Conservation (phyloP, 371 early-diverging fungal genomes). For the Coemansia sp. region DNA sequence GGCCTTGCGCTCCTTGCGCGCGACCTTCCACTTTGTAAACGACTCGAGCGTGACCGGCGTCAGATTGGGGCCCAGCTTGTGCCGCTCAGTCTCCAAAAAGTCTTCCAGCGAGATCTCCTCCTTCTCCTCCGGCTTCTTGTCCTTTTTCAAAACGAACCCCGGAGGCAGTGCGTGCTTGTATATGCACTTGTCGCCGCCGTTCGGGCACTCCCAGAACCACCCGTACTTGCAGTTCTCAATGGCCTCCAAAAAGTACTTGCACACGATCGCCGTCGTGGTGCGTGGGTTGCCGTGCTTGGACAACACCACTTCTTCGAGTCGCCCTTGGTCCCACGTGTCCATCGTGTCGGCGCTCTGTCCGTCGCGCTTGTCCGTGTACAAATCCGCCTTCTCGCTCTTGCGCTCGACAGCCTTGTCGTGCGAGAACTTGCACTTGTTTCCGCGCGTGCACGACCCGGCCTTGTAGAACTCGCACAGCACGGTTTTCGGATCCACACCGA, state of each 20-base stretch:
- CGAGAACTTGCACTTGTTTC: constrained; percentile 97
- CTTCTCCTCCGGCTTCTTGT: constrained; percentile 68
- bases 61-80: constrained; percentile 86
- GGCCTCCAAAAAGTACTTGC: constrained; percentile 99
- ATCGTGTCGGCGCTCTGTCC: constrained; percentile 75
- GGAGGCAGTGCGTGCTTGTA: constrained; percentile 97
- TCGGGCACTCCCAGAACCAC: constrained; percentile 99
- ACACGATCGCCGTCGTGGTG: constrained; percentile 97
- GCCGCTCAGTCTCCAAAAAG: constrained; percentile 96
- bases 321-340: constrained; percentile 94
- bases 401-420: constrained; percentile 92
- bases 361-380: constrained; percentile 86
- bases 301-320: constrained; percentile 85
- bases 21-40: constrained; percentile 95
- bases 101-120: constrained; percentile 91
- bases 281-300: constrained; percentile 81
- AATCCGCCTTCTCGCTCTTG: constrained; percentile 84
- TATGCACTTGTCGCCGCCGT: constrained; percentile 87
- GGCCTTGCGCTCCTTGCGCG: constrained; percentile 72
- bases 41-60: constrained; percentile 97
- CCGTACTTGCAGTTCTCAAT: constrained; percentile 96
- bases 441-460: constrained; percentile 90
- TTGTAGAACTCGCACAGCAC: constrained; percentile 95
- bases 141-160: constrained; percentile 94
- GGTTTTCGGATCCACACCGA: constrained; percentile 99